Evolutionary conservation across 1,284 basidiomycete genomes (phyloP).

Genomic region (Ustilago shanxiensis): DNA sequence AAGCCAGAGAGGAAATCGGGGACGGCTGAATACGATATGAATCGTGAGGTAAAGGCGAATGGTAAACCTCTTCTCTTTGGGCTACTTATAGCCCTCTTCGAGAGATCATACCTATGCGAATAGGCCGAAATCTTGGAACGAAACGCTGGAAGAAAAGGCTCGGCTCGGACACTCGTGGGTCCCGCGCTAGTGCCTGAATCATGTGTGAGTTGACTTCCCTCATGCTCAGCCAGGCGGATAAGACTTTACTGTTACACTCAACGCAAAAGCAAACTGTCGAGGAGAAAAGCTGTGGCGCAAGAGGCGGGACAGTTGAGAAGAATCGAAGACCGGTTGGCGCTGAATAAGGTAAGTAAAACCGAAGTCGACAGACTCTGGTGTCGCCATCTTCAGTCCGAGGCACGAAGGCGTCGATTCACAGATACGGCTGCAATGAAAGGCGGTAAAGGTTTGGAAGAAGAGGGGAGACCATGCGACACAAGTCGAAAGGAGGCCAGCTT

Average conservation of each 20-base stretch:
- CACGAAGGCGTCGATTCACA: slow-evolving; percentile 6
- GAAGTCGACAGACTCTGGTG: background rate
- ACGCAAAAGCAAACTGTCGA: too few species aligned
- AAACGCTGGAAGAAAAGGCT: slow-evolving; percentile 5
- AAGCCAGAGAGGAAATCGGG: background rate
- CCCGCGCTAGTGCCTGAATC: slow-evolving; percentile 13
- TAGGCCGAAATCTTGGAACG: background rate
- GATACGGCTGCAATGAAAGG: background rate
- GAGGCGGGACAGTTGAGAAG: background rate
- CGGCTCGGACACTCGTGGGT: background rate
- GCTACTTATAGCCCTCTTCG: background rate
- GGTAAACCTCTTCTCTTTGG: background rate
- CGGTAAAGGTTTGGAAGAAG: background rate
- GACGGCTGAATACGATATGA: background rate
- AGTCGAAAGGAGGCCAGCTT: background rate
- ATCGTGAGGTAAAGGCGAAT: background rate
- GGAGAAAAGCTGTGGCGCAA: background rate
- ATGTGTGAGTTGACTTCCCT: slow-evolving; percentile 3
- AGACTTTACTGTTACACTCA: background rate
- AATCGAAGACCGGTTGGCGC: too few species aligned
- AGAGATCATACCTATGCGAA: background rate
- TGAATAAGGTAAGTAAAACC: background rate
- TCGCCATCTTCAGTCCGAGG: slow-evolving; percentile 27
- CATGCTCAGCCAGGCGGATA: too few species aligned
- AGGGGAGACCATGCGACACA: background rate